Evolutionary conservation across 1,284 basidiomycete species (phyloP), one percentile per base, ranked within the genome.

Genomic region (Trichosporon sp.): DNA sequence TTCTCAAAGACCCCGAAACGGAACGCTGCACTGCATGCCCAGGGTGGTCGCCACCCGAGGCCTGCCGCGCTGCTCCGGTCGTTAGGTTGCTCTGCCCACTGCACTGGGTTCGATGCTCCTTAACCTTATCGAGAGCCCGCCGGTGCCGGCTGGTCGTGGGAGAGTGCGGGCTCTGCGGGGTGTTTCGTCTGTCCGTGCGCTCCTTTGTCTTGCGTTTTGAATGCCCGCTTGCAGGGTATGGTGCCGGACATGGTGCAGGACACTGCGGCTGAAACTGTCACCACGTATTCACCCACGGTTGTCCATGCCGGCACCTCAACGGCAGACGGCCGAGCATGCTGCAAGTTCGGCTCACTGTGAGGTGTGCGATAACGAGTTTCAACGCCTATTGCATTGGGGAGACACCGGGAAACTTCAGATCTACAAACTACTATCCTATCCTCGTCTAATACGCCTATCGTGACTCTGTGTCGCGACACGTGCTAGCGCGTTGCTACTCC

Each of bases 201-300:
- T 46, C 43, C 14, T 46, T 51, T 16, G n/a, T 19, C 48, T 51
- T n/a, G 19, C 48, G 48, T 51, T 51, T 51, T 21, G 19, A 8
- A 16, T 19, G 48, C 48, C n/a, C 12, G 48, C 48, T n/a, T 51
- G 19, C 48, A 51, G 26, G 26, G 48, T 16, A 37, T 37, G 5
- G 48, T 51, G 6, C 48, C 6, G 26, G 26, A 26, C 26, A 26
- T 26, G 26, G 26, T 26, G 26, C 26, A 10, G 19, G 51, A 16
- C 21, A 8, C 7, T 14, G 51, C 51, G 26, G 51, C 51, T 54
- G 51, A 54, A 19, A 21, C 51, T 8, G 6, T 2, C 51, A 54
- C 21, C 51, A 54, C 51, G 51, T 54, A 26, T 54, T 54, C 51
- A 54, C 51, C 51, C 51, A 54, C 51, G 51, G 51, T 21, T 10